phyloP scores from a whole-genome alignment of 2,329 filamentous ascomycete species.

The Paramyrothecium roridum region DNA sequence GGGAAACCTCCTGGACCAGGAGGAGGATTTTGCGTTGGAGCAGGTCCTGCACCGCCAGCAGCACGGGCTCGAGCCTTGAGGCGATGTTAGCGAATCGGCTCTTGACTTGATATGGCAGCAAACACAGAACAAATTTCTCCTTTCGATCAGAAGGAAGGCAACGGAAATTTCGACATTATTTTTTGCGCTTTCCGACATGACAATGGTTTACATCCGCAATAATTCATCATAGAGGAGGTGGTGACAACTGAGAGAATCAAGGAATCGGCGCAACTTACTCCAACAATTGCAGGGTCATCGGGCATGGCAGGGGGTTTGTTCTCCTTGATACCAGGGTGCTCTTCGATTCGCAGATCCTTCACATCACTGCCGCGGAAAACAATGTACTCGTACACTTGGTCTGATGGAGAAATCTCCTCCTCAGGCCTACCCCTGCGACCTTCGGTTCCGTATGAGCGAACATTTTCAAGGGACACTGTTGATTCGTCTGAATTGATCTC shows the following conservation, averaged over 20 bases:
- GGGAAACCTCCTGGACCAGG: slow-evolving; percentile 35
- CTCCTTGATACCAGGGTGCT: slow-evolving; percentile 71
- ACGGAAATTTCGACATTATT: slow-evolving; percentile 98
- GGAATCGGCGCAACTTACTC: slow-evolving; percentile 66
- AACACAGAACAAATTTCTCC: slow-evolving; percentile 9
- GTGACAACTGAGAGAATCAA: slow-evolving; percentile 4
- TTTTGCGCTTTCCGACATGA: slow-evolving; percentile 88
- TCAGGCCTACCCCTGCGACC: slow-evolving; percentile 75
- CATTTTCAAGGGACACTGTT: slow-evolving; percentile 95
- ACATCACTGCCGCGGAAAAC: slow-evolving; percentile 98
- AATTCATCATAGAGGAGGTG: slow-evolving; percentile 72
- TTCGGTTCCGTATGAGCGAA: slow-evolving; percentile 91
- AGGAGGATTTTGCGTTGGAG: slow-evolving; percentile 26
- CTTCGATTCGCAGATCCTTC: slow-evolving; percentile 93
- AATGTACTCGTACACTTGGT: slow-evolving; percentile 96
- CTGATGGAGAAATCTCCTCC: slow-evolving; percentile 79
- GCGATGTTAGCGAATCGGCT: slow-evolving; percentile 19
- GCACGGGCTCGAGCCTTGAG: slow-evolving; percentile 37
- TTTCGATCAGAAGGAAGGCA: slow-evolving; percentile 97
- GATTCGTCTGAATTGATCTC: slow-evolving; percentile 98
- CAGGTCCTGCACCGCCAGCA: slow-evolving; percentile 29
- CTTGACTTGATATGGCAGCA: slow-evolving; percentile 11
- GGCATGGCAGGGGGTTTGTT: slow-evolving; percentile 78
- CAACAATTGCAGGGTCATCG: slow-evolving; percentile 93
- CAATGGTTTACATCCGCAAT: slow-evolving; percentile 95